A percentile compares a stretch with the other conserved stretches of the same genome.
These are phyloP conservation scores for Lichtheimia hyalospora DNA, from an alignment of 371 early-diverging fungal species.

Conservation along the genomic window DNA sequence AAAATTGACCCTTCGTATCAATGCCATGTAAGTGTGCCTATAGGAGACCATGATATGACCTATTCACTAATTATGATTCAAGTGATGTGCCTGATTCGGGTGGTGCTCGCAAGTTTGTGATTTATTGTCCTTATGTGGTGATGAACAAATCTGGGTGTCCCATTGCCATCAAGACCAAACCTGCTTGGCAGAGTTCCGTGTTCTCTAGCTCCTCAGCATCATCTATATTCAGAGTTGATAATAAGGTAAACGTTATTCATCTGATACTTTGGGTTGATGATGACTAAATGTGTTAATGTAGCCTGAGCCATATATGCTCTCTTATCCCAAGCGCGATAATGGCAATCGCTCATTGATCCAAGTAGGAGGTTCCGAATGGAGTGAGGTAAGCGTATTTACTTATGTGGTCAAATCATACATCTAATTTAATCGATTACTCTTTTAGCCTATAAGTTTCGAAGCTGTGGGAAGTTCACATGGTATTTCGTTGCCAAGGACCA, in stretches of 20 bases:
- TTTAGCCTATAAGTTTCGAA: conserved; percentile 89
- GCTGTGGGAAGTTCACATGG: conserved; percentile 89
- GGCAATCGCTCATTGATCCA: conserved; percentile 82
- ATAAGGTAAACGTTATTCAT: conserved; percentile 14
- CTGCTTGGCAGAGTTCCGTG: conserved; percentile 73
- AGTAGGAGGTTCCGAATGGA: conserved; percentile 85
- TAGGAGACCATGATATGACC: not conserved
- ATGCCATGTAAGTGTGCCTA: conserved; percentile 52
- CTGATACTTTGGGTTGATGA: no score
- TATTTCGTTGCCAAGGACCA: conserved; percentile 63
- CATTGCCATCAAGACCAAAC: conserved; percentile 78
- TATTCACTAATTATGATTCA: not conserved
- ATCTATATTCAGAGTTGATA: conserved; percentile 28
- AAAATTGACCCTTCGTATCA: conserved; percentile 69
- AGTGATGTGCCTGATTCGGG: conserved; percentile 65
- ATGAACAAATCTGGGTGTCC: conserved; percentile 91
- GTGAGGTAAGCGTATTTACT: conserved; percentile 34
- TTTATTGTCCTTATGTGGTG: conserved; percentile 78
- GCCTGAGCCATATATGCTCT: conserved; percentile 90
- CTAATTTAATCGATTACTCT: not conserved
- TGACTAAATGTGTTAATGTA: conserved; percentile 13
- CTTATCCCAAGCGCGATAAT: conserved; percentile 82
- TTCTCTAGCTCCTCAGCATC: conserved; percentile 68
- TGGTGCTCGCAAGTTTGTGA: conserved; percentile 65
- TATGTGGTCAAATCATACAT: not conserved